These are phyloP conservation scores for Cladophialophora yegresii DNA, from an alignment of 2,329 filamentous ascomycete species.

Conservation along the genomic window DNA sequence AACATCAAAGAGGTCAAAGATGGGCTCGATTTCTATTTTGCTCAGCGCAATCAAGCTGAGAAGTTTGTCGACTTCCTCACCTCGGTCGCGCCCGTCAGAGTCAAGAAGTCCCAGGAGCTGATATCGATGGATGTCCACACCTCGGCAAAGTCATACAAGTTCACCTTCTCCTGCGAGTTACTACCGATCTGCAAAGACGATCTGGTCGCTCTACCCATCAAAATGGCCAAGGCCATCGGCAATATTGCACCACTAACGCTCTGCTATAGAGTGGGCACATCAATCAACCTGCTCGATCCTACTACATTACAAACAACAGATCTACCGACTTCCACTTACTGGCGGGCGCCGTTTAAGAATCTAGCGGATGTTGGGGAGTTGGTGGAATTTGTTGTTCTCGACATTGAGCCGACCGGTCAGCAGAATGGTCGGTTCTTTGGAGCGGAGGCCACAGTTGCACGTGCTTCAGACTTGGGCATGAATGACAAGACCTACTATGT, in stretches of 20 bases:
- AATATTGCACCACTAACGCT: constrained; percentile 86
- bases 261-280: constrained; percentile 85
- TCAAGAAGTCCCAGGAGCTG: constrained; percentile 85
- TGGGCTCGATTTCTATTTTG: constrained; percentile 94
- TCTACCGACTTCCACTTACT: constrained; percentile 79
- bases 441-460: constrained; percentile 83
- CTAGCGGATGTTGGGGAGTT: constrained; percentile 82
- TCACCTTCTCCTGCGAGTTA: constrained; percentile 83
- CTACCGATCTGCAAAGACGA: constrained; percentile 98
- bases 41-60: constrained; percentile 84
- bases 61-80: constrained; percentile 88
- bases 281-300: constrained; percentile 86
- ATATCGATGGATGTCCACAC: constrained; percentile 94
- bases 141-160: constrained; percentile 89
- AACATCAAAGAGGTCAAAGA: constrained; percentile 98
- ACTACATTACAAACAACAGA: constrained; percentile 89
- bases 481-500: constrained; percentile 89
- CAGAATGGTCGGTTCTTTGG: constrained; percentile 80
- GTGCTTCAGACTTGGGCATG: constrained; percentile 78
- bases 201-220: constrained; percentile 87
- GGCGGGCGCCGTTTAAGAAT: constrained; percentile 81
- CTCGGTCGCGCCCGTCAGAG: constrained; percentile 74
- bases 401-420: constrained; percentile 78
- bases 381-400: constrained; percentile 90
- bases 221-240: constrained; percentile 80